phyloP scores from a whole-genome alignment of 371 early-diverging fungal species.

The Dichotomocladium elegans region DNA sequence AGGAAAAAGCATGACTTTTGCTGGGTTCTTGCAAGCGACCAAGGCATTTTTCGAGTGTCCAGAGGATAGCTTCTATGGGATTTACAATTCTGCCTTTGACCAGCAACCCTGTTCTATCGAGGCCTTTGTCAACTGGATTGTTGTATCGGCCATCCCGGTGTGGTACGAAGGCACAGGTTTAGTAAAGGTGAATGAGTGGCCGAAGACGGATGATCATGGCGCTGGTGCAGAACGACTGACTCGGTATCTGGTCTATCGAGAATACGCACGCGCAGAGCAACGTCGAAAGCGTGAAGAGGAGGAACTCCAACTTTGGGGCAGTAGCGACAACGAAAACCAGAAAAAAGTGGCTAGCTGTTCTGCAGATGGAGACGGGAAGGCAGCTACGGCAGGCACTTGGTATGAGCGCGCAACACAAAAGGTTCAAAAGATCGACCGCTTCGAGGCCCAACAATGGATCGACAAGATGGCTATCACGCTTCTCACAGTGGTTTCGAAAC shows the following conservation, averaged over 20 bases:
- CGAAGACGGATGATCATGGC: not conserved
- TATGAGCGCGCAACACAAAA: conserved; percentile 3
- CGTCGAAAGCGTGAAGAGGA: conserved; percentile 6
- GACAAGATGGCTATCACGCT: not conserved
- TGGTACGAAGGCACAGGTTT: conserved; percentile 28
- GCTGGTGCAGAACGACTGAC: conserved; percentile 6
- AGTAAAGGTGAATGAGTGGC: not conserved
- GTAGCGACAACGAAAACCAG: too few relatives aligned
- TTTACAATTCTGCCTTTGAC: conserved; percentile 8
- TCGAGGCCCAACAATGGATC: conserved; percentile 30
- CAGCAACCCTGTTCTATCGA: conserved; percentile 11
- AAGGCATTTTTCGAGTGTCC: too few relatives aligned
- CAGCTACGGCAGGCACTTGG: conserved; percentile 9
- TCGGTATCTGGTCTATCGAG: conserved; percentile 14
- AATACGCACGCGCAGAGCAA: conserved; percentile 5
- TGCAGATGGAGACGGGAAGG: not conserved
- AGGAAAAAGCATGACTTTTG: not conserved
- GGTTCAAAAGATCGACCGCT: conserved; percentile 9
- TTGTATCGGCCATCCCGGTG: conserved; percentile 16
- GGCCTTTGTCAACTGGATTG: conserved; percentile 19
- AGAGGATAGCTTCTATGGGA: not conserved
- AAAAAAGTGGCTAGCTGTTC: too few relatives aligned
- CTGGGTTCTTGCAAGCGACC: not conserved
- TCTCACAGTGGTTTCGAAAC: not conserved
- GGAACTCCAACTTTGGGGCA: conserved; percentile 16